Conservation (phyloP, 2,329 filamentous ascomycete species). For the Apiospora sp. region DNA sequence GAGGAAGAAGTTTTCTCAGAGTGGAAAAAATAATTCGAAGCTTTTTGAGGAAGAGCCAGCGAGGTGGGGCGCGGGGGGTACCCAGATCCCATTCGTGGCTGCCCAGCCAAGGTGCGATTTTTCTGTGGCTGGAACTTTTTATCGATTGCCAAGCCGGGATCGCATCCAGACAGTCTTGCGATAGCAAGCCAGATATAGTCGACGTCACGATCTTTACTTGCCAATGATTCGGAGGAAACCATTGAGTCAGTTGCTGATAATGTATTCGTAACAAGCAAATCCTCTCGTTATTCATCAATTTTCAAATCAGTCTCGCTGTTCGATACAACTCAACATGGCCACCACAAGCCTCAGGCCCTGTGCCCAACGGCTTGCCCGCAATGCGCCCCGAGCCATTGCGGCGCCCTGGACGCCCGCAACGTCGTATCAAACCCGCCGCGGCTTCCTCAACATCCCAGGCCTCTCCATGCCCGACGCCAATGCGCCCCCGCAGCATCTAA, state of each 20-base stretch:
- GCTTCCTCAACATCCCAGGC: slow-evolving; percentile 28
- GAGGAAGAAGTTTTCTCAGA: slow-evolving; percentile 17
- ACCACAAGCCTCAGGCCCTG: slow-evolving; percentile 8
- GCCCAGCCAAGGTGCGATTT: background rate
- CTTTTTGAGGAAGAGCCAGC: slow-evolving; percentile 22
- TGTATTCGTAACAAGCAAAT: background rate
- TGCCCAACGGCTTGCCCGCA: background rate
- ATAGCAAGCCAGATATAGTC: background rate
- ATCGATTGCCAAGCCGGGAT: slow-evolving; percentile 20
- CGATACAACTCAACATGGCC: background rate
- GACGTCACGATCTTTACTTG: background rate
- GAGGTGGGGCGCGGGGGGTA: background rate
- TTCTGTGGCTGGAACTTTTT: slow-evolving; percentile 20
- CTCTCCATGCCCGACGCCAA: slow-evolving; percentile 15
- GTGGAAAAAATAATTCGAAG: slow-evolving; percentile 12
- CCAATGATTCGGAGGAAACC: background rate
- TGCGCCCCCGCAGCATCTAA: slow-evolving; percentile 66
- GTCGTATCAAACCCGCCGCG: background rate
- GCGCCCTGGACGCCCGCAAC: background rate
- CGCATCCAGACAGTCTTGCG: slow-evolving; percentile 6
- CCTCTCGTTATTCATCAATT: background rate
- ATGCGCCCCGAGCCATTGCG: slow-evolving; percentile 3
- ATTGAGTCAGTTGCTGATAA: slow-evolving; percentile 7
- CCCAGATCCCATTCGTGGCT: background rate
- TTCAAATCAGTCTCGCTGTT: slow-evolving; percentile 12